Evolutionary conservation across 352 stramenopile genomes (phyloP), one percentile per base, ranked within the genome.

Genomic region (Globisporangium sylvaticum): DNA sequence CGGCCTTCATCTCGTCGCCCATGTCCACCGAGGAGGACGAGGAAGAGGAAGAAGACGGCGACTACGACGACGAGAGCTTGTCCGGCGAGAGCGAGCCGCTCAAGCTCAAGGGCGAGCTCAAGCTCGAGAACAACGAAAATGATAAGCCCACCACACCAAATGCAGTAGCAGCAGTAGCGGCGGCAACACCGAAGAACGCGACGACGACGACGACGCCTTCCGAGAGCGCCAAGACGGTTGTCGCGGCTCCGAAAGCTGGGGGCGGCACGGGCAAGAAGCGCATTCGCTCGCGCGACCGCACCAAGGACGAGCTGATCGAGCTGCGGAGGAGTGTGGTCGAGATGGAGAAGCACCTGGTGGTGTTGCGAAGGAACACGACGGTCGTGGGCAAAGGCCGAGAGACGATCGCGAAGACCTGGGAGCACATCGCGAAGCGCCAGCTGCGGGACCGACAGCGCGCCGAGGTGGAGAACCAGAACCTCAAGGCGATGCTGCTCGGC

Each of bases 401-500:
- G n/a, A 53, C 44, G n/a, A 44, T 64, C 14, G 7, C 31, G 15
- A 59, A 59, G 29, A 60, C 64, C 18, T 69, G 64, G 64, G 56
- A 64, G 46, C n/a, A 48, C 31, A 66, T 70, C 24, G 65, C 59
- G 39, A 53, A 29, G 48, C 65, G 65, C 8, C 65, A 70, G 22
- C 37, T 62, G 22, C 37, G 27, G 15, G 58, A 56, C n/a, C 58
- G 65, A 6, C 31, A 66, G 50, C 58, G 59, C 50, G 58, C 65
- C 14, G 65, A 70, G 58, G 29, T 42, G 20, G 65, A 70, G 50
- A 66, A 66, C 52, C 27, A 48, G 58, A 52, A 66, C 46, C 65
- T 70, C 34, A 70, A 70, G 54, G 58, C 58, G 34, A 62, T 66
- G 50, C 58, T 70, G 58, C 50, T 66, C 3, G 65, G 48, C n/a